These are phyloP conservation scores for Middelhovenomyces tepae DNA, from an alignment of 805 yeast species.

Conservation along the genomic window DNA sequence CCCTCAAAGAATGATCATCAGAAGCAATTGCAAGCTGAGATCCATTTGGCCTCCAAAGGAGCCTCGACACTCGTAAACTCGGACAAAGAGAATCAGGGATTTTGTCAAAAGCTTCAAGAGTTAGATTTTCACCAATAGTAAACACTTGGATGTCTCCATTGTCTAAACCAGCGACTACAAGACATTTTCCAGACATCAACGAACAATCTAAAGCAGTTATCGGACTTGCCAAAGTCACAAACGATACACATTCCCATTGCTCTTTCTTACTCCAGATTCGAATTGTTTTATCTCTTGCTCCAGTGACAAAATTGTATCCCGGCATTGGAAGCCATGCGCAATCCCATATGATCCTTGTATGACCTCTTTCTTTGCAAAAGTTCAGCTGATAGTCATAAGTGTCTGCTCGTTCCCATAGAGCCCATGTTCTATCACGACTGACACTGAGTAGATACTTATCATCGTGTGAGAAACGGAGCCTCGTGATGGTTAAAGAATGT, in stretches of 20 bases:
- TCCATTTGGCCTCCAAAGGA: slow-evolving; percentile 46
- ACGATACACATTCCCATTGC: slow-evolving; percentile 29
- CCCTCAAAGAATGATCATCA: slow-evolving; percentile 53
- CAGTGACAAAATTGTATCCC: slow-evolving; percentile 55
- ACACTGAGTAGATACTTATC: slow-evolving; percentile 61
- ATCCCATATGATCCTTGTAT: slow-evolving; percentile 91
- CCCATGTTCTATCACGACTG: slow-evolving; percentile 81
- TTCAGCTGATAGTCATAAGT: slow-evolving; percentile 26
- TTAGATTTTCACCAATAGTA: slow-evolving; percentile 24
- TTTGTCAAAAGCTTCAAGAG: slow-evolving; percentile 24
- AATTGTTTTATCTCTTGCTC: slow-evolving; percentile 74
- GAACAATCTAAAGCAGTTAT: slow-evolving; percentile 57
- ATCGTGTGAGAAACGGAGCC: slow-evolving; percentile 65
- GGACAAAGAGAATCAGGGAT: slow-evolving; percentile 42
- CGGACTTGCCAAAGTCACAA: slow-evolving; percentile 43
- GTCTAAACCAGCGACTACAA: slow-evolving; percentile 61
- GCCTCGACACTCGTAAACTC: slow-evolving; percentile 49
- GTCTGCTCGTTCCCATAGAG: slow-evolving; percentile 51
- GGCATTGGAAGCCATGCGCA: slow-evolving; percentile 59
- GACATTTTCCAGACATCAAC: slow-evolving; percentile 15
- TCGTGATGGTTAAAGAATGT: slow-evolving; percentile 80
- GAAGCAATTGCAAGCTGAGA: slow-evolving; percentile 52
- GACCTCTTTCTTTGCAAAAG: slow-evolving; percentile 58
- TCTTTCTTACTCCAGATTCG: slow-evolving; percentile 53
- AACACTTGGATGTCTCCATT: slow-evolving; percentile 49